Evolutionary conservation across 225 moss, liverwort and hornwort genomes (phyloP), one percentile per base, ranked within the genome.

Genomic region (Sphagnum contortum): DNA sequence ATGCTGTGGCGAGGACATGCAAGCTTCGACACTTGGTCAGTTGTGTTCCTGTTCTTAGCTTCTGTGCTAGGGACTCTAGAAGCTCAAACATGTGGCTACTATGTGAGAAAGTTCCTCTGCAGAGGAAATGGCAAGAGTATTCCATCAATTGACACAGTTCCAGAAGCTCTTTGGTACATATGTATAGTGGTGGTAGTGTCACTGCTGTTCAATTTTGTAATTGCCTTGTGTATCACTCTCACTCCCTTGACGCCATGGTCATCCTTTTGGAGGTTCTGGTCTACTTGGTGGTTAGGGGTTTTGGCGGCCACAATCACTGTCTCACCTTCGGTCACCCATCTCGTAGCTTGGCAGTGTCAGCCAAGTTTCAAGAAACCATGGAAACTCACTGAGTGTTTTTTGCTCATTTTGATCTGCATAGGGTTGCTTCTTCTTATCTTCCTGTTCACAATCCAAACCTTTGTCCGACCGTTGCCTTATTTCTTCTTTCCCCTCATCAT

Each of bases 401-500:
- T 56, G 8, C 67, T 89, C 4, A 57, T 62, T 0, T 9, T 70
- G 12, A 7, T 72, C 11, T 69, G 78, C 0, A 60, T 8, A 11
- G 59, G 55, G 10, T 44, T 75, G 4, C 67, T 86, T 72, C 57
- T 70, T 6, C 59, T 87, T 0, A 70, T 88, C n/a, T 87, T 94
- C 61, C 70, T 89, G 45, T n/a, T 81, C 8, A 66, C 82, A 60
- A 66, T 85, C 0, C 61, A 81, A 2, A 44, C 78, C 48, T 83
- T 89, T 47, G 64, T 79, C 48, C 73, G 70, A 48, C 94, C 91
- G 4, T 59, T 83, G 63, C 89, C 94, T 2, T 94, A 91, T 50
- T 78, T 94, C 45, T 80, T 80, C 47, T 89, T 87, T 63, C 94
- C 89, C 8, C 52, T 94, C 29, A 89, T 94, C 60, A 89, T 85